Percentiles rank a stretch among this genome's conserved stretches.
These are phyloP conservation scores for Dendrobium chrysotoxum DNA, from an alignment of 106 monocot species.

Conservation along the genomic window DNA sequence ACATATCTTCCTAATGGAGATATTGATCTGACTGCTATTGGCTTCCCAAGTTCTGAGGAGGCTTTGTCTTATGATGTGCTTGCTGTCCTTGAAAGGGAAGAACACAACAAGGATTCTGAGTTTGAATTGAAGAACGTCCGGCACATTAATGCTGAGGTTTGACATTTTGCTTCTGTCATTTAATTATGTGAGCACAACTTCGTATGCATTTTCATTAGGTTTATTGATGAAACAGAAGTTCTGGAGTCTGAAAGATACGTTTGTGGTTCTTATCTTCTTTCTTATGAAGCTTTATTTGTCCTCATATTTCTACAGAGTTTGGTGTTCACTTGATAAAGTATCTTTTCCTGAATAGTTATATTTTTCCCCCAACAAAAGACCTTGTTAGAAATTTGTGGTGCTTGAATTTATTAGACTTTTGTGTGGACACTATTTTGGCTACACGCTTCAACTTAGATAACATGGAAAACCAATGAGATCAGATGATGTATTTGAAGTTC, in stretches of 20 bases:
- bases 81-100: conserved; percentile 52
- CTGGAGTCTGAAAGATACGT: neutral
- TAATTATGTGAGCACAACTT: neutral
- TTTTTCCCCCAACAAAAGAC: neutral
- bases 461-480: neutral
- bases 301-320: neutral
- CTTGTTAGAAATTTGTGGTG: neutral
- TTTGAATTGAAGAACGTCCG: conserved; percentile 90
- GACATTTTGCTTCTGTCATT: neutral
- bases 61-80: conserved; percentile 35
- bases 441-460: neutral
- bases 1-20: conserved; percentile 99
- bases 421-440: neutral
- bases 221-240: neutral
- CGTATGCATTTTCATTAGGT: neutral
- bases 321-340: neutral
- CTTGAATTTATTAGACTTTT: neutral
- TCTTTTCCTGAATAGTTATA: neutral
- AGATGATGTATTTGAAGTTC: neutral
- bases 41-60: conserved; percentile 37
- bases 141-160: conserved; percentile 82
- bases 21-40: conserved; percentile 77
- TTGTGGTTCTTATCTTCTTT: neutral
- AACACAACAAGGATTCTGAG: conserved; percentile 37
- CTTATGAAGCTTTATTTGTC: neutral